Base-by-base conservation (phyloP, 495 filamentous ascomycete species). In the Hyphodiscus hymeniophilus region DNA sequence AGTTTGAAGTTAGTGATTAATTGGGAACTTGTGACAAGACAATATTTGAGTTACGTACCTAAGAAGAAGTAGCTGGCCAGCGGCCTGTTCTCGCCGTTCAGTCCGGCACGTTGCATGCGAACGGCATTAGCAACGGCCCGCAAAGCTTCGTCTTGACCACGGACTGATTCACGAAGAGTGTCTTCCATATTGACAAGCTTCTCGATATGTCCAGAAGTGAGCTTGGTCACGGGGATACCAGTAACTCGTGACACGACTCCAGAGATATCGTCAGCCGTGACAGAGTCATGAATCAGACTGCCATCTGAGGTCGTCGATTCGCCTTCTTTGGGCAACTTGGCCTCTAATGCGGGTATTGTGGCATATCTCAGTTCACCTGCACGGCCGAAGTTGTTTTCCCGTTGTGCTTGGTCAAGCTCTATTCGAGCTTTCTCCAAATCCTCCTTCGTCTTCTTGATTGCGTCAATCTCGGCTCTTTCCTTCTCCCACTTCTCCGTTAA, bases 61-160 rank as follows among this genome's bases (percentile, higher is more conserved):
- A 97, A 75, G 73, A 97, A 96, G 84, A 97, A 95, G 74, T 97
- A 97, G 5, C 82, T 89, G 1, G 91, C 92, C 7, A 94, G 69
- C 0, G 92, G 91, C 1, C 91, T 80, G 57, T 95, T 94, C 51
- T 95, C 88, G 18, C 87, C 87, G 53, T 82, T 89, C 24, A 97
- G 73, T 7, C 92, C 92, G 20, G 92, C 92, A 46, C 92, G 74
- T 61, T 98, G 92, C 80, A 95, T 86, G 16, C 92, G 76, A 15
- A 98, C 89, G 7, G 92, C 91, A 60, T 97, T 89, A 31, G 91
- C 80, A 16, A 96, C 91, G 16, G 91, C 87, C 39, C 79, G 81
- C 8, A 98, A 75, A 4, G 92, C 92, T 59, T 96, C 89, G 55
- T 97, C 91, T 62, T 98, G 92, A 16, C 92, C 92, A 43, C 86